These are phyloP conservation scores for Cercophora newfieldiana DNA, from an alignment of 495 filamentous ascomycete species.

Conservation along the genomic window DNA sequence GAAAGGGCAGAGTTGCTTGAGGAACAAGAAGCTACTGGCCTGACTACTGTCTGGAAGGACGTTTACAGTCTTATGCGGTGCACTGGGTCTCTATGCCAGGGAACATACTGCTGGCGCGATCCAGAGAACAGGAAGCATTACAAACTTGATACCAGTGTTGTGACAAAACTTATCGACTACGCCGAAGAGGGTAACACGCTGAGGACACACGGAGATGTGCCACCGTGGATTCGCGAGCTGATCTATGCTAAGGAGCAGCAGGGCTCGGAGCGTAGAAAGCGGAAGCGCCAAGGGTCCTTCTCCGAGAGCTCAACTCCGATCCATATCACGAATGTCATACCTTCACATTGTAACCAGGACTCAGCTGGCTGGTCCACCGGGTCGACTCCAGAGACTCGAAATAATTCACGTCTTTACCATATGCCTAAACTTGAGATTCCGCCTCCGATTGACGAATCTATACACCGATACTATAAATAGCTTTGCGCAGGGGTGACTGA, in stretches of 20 bases:
- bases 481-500: constrained; percentile 13
- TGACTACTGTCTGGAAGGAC: constrained; percentile 28
- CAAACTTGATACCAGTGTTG: background rate
- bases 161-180: constrained; percentile 2
- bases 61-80: constrained; percentile 37
- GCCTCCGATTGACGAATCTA: constrained; percentile 10
- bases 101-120: constrained; percentile 38
- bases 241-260: constrained; percentile 38
- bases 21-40: constrained; percentile 28
- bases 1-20: constrained; percentile 29
- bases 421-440: constrained; percentile 11
- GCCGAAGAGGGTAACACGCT: background rate
- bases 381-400: constrained; percentile 15
- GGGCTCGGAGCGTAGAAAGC: constrained; percentile 28
- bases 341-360: constrained; percentile 12
- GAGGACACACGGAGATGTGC: too few species aligned
- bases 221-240: constrained; percentile 25
- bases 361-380: constrained; percentile 12
- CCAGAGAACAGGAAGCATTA: constrained; percentile 15
- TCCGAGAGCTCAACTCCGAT: constrained; percentile 15
- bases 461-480: constrained; percentile 17
- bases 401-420: background rate
- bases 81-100: constrained; percentile 27
- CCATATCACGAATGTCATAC: constrained; percentile 21
- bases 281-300: constrained; percentile 12